Conservation (phyloP, 2,329 filamentous ascomycete genomes). For the Pyrenophora tritici-repentis region DNA sequence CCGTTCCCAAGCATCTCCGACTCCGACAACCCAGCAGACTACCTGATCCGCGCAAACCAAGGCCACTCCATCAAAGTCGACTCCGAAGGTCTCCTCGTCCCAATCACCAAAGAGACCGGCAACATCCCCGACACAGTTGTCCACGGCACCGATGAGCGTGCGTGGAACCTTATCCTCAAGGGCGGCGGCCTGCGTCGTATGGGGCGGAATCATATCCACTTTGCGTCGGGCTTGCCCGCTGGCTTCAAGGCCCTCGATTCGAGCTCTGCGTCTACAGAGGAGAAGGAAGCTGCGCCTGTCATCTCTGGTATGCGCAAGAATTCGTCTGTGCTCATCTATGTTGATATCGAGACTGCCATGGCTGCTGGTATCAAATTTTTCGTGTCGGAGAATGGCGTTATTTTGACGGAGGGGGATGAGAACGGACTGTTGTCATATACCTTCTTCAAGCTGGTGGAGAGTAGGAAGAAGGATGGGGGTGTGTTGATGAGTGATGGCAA, state of each 20-base stretch:
- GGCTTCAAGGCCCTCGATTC: conserved; percentile 42
- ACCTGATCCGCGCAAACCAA: conserved; percentile 92
- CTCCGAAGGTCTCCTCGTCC: conserved; percentile 70
- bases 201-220: conserved; percentile 88
- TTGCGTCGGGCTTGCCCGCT: conserved; percentile 72
- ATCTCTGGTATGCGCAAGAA: conserved; percentile 78
- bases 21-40: conserved; percentile 64
- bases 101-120: conserved; percentile 60
- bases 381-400: conserved; percentile 58
- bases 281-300: conserved; percentile 53
- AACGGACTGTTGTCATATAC: conserved; percentile 44
- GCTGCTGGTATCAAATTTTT: conserved; percentile 70
- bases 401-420: conserved; percentile 55
- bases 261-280: conserved; percentile 26
- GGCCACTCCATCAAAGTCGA: conserved; percentile 84
- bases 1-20: conserved; percentile 15
- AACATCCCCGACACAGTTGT: conserved; percentile 72
- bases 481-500: conserved; percentile 74
- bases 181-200: conserved; percentile 80
- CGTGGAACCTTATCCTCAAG: conserved; percentile 76
- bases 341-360: conserved; percentile 72
- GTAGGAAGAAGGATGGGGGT: conserved; percentile 62
- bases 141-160: conserved; percentile 86
- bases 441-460: conserved; percentile 75
- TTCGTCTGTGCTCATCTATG: conserved; percentile 69